A percentile compares a stretch with the other conserved stretches of the same genome.
Conservation (phyloP, 2,329 filamentous ascomycete genomes). For the Simplicillium sp. region DNA sequence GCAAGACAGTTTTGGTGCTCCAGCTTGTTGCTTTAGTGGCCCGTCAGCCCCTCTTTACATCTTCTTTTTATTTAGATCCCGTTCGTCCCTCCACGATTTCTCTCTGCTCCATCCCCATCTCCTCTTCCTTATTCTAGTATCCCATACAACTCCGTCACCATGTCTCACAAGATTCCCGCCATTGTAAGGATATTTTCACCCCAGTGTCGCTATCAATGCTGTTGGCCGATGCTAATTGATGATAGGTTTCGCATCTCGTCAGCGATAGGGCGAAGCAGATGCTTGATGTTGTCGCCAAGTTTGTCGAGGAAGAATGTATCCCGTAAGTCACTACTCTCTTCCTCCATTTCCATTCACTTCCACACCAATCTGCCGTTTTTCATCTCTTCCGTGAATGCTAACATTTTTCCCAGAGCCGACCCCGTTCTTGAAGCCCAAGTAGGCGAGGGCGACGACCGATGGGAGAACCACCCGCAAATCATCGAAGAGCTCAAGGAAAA, state of each 20-base stretch:
- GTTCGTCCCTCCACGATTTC: background rate
- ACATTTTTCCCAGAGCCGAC: conserved; percentile 51
- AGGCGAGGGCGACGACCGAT: conserved; percentile 66
- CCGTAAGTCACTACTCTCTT: conserved; percentile 40
- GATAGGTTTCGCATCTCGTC: conserved; percentile 47
- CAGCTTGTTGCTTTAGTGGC: too few relatives aligned
- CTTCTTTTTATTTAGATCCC: too few relatives aligned
- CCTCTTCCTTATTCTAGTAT: background rate
- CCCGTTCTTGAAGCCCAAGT: conserved; percentile 71
- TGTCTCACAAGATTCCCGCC: conserved; percentile 36
- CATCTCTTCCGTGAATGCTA: background rate
- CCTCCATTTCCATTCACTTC: background rate
- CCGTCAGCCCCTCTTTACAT: too few relatives aligned
- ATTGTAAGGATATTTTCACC: conserved; percentile 24
- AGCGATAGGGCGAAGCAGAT: conserved; percentile 79
- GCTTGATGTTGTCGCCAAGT: conserved; percentile 82
- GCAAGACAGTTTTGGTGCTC: background rate
- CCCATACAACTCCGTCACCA: conserved; percentile 11
- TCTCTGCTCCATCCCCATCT: background rate
- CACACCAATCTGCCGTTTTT: background rate
- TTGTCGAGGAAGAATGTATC: conserved; percentile 93
- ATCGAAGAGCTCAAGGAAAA: conserved; percentile 85
- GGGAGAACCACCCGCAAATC: conserved; percentile 68
- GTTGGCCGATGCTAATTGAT: background rate
- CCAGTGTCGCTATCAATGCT: background rate